A percentile compares a stretch with the other conserved stretches of the same genome.
Evolutionary conservation across 2,329 filamentous ascomycete genomes (phyloP).

Genomic region (Ambrosiella xylebori): DNA sequence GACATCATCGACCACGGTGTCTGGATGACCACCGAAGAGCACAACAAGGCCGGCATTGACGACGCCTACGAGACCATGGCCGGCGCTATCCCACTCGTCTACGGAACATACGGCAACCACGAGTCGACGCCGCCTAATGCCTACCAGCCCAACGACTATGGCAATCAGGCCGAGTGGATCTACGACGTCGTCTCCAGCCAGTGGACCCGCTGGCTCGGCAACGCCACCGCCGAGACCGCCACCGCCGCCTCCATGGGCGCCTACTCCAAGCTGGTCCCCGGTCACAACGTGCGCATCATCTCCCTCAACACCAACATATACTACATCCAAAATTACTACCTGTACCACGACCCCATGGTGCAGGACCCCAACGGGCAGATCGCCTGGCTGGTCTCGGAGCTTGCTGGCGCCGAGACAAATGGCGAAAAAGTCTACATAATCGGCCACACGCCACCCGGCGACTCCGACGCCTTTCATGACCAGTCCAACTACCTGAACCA

Average conservation of each 20-base stretch:
- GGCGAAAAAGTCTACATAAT: constrained; percentile 39
- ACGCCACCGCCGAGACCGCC: constrained; percentile 17
- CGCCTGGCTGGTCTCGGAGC: constrained; percentile 34
- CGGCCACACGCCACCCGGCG: constrained; percentile 38
- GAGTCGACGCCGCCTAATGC: constrained; percentile 36
- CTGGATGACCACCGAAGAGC: constrained; percentile 26
- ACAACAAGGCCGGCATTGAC: constrained; percentile 23
- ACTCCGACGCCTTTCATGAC: constrained; percentile 33
- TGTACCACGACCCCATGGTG: constrained; percentile 33
- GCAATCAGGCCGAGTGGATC: constrained; percentile 31
- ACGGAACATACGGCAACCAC: constrained; percentile 39
- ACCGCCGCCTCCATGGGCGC: constrained; percentile 27
- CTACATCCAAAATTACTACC: constrained; percentile 40
- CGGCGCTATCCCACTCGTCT: constrained; percentile 26
- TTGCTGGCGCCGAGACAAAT: constrained; percentile 33
- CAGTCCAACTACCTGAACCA: constrained; percentile 35
- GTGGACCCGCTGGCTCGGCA: constrained; percentile 32
- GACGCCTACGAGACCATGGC: constrained; percentile 31
- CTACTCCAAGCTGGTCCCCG: constrained; percentile 30
- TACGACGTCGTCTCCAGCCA: constrained; percentile 30
- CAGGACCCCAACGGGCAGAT: constrained; percentile 35
- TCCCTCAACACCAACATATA: constrained; percentile 43
- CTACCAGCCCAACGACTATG: constrained; percentile 26
- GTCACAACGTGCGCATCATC: constrained; percentile 35
- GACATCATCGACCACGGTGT: constrained; percentile 38